phyloP scores from a whole-genome alignment of 768 basidiomycete genomes.

The Boletus sp. region DNA sequence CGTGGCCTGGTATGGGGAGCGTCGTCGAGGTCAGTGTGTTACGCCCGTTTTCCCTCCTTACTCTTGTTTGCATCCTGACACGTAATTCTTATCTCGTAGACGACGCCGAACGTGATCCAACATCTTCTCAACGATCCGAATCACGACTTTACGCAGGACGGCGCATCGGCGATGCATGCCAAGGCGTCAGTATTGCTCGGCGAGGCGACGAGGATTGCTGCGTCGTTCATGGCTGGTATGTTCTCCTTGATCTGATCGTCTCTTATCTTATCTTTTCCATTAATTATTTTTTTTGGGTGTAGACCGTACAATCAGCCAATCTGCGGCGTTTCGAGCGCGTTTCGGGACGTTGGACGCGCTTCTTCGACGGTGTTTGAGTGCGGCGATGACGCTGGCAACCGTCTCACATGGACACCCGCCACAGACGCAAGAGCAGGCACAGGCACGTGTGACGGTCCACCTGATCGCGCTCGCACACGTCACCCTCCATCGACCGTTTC shows the following conservation, averaged over 20 bases:
- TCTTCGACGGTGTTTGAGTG: conserved; percentile 33
- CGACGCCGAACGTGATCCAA: conserved; percentile 8
- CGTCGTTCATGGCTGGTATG: conserved; percentile 31
- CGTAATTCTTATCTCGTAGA: not conserved
- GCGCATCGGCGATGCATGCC: conserved; percentile 17
- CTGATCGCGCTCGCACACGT: conserved; percentile 25
- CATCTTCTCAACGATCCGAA: conserved; percentile 18
- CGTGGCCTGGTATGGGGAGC: conserved; percentile 37
- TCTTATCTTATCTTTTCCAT: not conserved
- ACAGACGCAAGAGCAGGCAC: not conserved
- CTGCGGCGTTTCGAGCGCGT: conserved; percentile 39
- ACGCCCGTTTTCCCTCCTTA: not conserved
- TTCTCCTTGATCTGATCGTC: not conserved
- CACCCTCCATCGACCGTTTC: conserved; percentile 22
- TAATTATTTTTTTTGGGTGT: not conserved
- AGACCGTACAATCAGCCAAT: conserved; percentile 44
- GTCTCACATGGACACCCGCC: not conserved
- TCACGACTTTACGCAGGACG: conserved; percentile 9
- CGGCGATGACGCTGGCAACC: conserved; percentile 7
- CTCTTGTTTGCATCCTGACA: not conserved
- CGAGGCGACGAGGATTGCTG: conserved; percentile 28
- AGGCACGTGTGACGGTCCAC: conserved; percentile 16
- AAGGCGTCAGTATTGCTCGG: conserved; percentile 36
- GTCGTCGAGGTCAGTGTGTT: conserved; percentile 9
- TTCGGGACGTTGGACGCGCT: conserved; percentile 46